Percentiles rank a stretch among this genome's conserved stretches.
Conservation (phyloP, 768 basidiomycete genomes). For the Lentinula raphanica region DNA sequence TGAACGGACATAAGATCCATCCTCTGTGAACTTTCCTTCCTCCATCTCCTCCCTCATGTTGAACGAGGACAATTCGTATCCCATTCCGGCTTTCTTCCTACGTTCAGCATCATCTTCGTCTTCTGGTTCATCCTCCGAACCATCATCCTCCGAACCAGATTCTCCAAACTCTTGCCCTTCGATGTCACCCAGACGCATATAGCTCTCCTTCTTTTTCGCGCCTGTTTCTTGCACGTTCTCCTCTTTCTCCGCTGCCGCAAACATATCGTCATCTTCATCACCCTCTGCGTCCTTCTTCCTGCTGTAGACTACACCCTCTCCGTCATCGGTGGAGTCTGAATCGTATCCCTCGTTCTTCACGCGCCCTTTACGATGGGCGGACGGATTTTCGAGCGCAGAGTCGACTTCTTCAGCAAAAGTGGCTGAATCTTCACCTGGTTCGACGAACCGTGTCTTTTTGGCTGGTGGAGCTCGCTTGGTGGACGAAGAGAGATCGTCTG, state of each 20-base stretch:
- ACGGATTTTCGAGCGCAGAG: conserved; percentile 62
- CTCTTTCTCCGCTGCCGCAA: conserved; percentile 59
- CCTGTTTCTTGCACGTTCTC: conserved; percentile 34
- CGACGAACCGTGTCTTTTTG: conserved; percentile 78
- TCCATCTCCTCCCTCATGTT: conserved; percentile 99
- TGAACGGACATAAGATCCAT: conserved; percentile 81
- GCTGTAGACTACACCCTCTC: conserved; percentile 87
- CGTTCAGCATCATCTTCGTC: conserved; percentile 80
- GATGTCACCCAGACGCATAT: conserved; percentile 86
- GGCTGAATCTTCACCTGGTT: conserved; percentile 68
- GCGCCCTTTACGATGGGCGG: conserved; percentile 58
- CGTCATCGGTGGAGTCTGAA: conserved; percentile 91
- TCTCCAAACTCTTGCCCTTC: conserved; percentile 91
- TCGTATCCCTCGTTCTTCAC: conserved; percentile 88
- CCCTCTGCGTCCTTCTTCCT: conserved; percentile 59
- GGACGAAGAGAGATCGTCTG: conserved; percentile 24
- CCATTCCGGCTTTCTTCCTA: conserved; percentile 83
- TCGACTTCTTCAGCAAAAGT: conserved; percentile 80
- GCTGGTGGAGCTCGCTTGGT: conserved; percentile 28
- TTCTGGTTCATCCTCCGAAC: conserved; percentile 47
- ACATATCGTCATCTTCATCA: conserved; percentile 77
- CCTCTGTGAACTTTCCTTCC: conserved; percentile 94
- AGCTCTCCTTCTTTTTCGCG: conserved; percentile 60
- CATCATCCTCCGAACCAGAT: conserved; percentile 37
- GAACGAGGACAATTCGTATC: conserved; percentile 89